Evolutionary conservation across 2,329 filamentous ascomycete genomes (phyloP).

Genomic region (Sclerotinia subarctica): DNA sequence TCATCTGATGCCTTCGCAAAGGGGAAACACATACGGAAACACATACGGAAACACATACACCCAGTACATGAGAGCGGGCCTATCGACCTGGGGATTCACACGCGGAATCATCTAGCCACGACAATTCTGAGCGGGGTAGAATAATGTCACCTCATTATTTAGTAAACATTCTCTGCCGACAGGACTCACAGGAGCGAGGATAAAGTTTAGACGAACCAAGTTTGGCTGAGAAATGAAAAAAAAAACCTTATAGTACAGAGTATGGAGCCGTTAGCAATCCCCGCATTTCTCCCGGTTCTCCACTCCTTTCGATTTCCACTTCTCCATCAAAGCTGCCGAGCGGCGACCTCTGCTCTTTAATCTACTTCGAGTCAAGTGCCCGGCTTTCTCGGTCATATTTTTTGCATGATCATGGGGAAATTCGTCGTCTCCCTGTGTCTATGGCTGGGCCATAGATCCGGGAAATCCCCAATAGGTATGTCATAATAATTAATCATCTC

Average conservation of each 20-base stretch:
- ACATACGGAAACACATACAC: no score
- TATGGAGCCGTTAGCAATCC: neutral
- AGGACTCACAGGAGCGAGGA: neutral
- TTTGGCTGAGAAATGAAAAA: neutral
- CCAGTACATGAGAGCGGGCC: no score
- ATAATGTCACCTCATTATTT: no score
- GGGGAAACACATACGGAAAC: no score
- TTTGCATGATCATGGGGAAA: neutral
- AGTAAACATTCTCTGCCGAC: no score
- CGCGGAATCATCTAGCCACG: no score
- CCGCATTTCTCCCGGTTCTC: constrained; percentile 1
- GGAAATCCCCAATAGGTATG: neutral
- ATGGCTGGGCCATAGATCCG: neutral
- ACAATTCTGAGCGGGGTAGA: no score
- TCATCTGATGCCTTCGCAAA: no score
- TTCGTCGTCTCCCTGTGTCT: no score
- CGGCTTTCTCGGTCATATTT: constrained; percentile 25
- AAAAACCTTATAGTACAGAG: no score
- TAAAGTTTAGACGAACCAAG: constrained; percentile 20
- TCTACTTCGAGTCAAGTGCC: constrained; percentile 17
- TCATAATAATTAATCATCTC: neutral
- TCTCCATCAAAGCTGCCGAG: no score
- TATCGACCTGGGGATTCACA: no score
- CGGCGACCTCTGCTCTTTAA: neutral
- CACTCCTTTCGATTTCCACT: neutral